These are phyloP conservation scores for Cercospora sp. DNA, from an alignment of 2,329 filamentous ascomycete genomes.

Conservation along the genomic window DNA sequence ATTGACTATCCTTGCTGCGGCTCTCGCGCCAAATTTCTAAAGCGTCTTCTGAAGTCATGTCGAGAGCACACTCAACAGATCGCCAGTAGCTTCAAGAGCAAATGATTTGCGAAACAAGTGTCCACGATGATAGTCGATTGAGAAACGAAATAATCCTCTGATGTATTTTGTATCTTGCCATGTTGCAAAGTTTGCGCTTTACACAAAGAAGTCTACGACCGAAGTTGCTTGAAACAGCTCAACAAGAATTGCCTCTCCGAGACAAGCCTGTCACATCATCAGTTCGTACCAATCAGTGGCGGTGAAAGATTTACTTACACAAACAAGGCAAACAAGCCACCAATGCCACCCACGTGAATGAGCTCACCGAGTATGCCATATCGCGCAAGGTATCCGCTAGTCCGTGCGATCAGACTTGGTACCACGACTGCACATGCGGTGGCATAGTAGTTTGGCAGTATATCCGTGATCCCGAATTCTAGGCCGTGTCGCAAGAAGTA, in stretches of 20 bases:
- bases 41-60: background rate
- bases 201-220: background rate
- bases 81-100: too few relatives aligned
- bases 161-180: background rate
- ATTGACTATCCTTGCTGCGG: background rate
- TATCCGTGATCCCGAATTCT: slow-evolving; percentile 28
- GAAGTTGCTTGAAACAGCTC: background rate
- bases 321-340: slow-evolving; percentile 38
- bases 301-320: slow-evolving; percentile 35
- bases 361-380: slow-evolving; percentile 48
- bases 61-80: background rate
- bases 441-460: slow-evolving; percentile 39
- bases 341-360: slow-evolving; percentile 40
- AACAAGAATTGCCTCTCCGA: slow-evolving; percentile 1
- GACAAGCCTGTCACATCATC: background rate
- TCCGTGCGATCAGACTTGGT: slow-evolving; percentile 40
- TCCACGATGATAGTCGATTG: too few relatives aligned
- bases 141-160: background rate
- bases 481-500: slow-evolving; percentile 58
- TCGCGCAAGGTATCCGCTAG: slow-evolving; percentile 30
- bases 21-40: background rate
- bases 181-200: background rate
- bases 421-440: slow-evolving; percentile 42
- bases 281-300: background rate
- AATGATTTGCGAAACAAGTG: background rate